These are phyloP conservation scores for Lecanicillium sp. DNA, from an alignment of 2,329 filamentous ascomycete genomes.

Conservation along the genomic window DNA sequence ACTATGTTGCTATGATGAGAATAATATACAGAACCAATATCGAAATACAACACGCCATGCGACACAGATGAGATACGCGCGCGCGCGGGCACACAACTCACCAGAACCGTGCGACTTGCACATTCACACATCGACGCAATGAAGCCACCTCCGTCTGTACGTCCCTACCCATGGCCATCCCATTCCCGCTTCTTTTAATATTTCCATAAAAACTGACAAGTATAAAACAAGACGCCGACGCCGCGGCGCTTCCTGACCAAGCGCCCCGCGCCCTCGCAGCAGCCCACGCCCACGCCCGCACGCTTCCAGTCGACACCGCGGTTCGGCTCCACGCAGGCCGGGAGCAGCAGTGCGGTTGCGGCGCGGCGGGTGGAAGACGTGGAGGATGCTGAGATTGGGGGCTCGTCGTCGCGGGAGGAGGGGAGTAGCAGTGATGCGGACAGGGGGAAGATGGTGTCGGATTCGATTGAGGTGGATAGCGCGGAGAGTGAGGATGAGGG, in stretches of 20 bases:
- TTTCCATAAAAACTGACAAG: neutral
- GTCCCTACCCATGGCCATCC: neutral
- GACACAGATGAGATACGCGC: too few relatives aligned
- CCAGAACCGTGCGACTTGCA: too few relatives aligned
- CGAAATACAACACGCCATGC: too few relatives aligned
- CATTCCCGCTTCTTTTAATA: neutral
- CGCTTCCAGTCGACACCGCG: slow-evolving; percentile 34
- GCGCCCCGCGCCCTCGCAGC: slow-evolving; percentile 26
- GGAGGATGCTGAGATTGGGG: slow-evolving; percentile 26
- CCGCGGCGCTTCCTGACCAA: slow-evolving; percentile 34
- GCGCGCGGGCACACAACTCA: too few relatives aligned
- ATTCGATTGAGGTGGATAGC: slow-evolving; percentile 25
- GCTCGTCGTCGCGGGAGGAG: slow-evolving; percentile 1
- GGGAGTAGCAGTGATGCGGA: slow-evolving; percentile 13
- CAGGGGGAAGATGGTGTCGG: slow-evolving; percentile 13
- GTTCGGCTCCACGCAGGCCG: slow-evolving; percentile 29
- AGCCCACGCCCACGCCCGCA: slow-evolving; percentile 25
- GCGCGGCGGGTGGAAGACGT: slow-evolving; percentile 19
- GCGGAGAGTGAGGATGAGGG: neutral
- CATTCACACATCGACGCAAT: neutral
- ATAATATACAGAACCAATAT: too few relatives aligned
- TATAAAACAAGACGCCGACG: slow-evolving; percentile 27
- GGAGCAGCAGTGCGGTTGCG: slow-evolving; percentile 14
- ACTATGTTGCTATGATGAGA: too few relatives aligned
- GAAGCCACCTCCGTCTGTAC: slow-evolving; percentile 7